Conservation (phyloP, 2,329 filamentous ascomycete genomes). For the Fusarium subtropicale region DNA sequence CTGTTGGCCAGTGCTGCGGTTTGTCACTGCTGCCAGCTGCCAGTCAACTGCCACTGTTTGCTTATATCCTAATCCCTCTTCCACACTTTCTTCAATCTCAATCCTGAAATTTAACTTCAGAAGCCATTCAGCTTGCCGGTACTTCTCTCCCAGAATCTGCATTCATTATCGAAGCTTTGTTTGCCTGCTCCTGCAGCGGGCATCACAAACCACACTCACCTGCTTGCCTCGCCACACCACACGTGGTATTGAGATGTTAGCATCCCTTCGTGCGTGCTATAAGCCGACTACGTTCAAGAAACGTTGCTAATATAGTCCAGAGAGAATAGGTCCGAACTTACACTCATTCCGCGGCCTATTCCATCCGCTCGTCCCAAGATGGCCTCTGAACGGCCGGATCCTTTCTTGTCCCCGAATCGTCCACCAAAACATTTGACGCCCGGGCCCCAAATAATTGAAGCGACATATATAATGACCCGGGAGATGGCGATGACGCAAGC, state of each 20-base stretch:
- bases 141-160: background rate
- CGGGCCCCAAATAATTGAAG: background rate
- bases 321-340: background rate
- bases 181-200: background rate
- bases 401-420: background rate
- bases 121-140: no score
- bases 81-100: background rate
- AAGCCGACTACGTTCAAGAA: background rate
- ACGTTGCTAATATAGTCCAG: background rate
- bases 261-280: background rate
- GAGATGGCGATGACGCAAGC: constrained; percentile 1
- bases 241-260: background rate
- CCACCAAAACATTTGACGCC: background rate
- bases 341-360: background rate
- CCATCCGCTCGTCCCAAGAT: background rate
- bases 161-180: background rate
- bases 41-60: background rate
- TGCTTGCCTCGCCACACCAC: background rate
- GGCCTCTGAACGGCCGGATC: background rate
- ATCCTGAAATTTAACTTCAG: background rate
- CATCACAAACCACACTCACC: background rate
- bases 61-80: background rate
- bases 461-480: background rate
- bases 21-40: background rate
- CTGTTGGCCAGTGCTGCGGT: background rate